Conservation (phyloP, 2,329 filamentous ascomycete genomes). For the Pseudogymnoascus sp. region DNA sequence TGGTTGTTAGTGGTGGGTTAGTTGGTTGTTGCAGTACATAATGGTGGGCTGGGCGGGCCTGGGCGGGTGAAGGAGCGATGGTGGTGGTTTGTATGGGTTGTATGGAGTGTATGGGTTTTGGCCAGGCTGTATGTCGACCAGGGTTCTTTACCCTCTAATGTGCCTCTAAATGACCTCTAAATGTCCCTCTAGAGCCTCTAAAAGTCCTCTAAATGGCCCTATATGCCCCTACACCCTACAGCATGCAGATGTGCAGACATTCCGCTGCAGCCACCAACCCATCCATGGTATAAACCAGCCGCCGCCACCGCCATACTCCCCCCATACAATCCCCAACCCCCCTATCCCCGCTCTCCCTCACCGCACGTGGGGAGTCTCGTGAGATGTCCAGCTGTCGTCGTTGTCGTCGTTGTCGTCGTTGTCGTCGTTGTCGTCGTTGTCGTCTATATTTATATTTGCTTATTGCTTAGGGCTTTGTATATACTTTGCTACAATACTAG, state of each 20-base stretch:
- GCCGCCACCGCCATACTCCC: neutral
- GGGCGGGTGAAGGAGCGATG: neutral
- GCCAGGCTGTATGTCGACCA: no score
- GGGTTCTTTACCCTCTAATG: no score
- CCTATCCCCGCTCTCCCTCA: neutral
- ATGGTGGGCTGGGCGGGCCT: neutral
- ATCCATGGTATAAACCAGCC: neutral
- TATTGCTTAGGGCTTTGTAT: neutral
- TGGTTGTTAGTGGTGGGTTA: neutral
- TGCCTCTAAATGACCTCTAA: no score
- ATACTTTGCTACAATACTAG: no score
- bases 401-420: neutral
- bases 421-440: neutral
- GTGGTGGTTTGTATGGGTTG: neutral
- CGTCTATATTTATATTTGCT: conserved; percentile 8
- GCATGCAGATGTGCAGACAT: neutral
- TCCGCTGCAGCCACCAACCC: neutral
- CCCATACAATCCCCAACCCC: neutral
- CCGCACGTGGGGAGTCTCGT: conserved; percentile 4
- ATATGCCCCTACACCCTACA: neutral
- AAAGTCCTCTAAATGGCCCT: neutral
- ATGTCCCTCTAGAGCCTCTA: no score
- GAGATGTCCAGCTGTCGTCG: neutral
- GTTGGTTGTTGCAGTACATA: neutral
- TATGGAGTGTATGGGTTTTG: no score